These are phyloP conservation scores for Jaminaea rosea DNA, from an alignment of 1,284 basidiomycete species.

Conservation along the genomic window DNA sequence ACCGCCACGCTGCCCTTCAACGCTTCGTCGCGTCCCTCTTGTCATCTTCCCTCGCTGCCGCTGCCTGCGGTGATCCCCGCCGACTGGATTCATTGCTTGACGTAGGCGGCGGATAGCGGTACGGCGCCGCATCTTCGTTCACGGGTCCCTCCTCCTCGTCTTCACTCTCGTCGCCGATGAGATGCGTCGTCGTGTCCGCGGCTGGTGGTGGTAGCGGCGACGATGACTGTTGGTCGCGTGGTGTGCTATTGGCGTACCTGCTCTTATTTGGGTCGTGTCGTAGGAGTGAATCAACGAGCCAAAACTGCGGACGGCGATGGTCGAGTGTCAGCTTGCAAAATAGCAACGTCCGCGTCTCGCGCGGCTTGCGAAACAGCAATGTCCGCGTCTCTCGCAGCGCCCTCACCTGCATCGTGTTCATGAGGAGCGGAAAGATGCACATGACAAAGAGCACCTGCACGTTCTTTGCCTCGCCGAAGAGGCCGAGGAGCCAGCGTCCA, in stretches of 20 bases:
- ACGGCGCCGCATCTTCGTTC: too few relatives aligned
- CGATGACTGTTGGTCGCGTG: not conserved
- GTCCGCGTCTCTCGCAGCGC: not conserved
- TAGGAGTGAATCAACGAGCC: constrained; percentile 43
- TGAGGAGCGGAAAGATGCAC: constrained; percentile 83
- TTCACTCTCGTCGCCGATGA: constrained; percentile 5
- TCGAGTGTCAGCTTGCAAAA: not conserved
- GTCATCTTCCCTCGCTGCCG: too few relatives aligned
- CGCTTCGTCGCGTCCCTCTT: too few relatives aligned
- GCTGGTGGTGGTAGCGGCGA: not conserved
- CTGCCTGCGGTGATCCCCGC: too few relatives aligned
- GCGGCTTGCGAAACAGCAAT: not conserved
- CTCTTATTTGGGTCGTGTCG: constrained; percentile 33
- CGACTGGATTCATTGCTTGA: too few relatives aligned
- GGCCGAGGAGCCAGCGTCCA: constrained; percentile 72
- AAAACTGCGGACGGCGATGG: constrained; percentile 21
- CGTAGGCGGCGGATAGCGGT: too few relatives aligned
- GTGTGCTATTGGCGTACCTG: constrained; percentile 9
- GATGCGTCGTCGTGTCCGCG: not conserved
- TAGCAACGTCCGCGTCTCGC: not conserved
- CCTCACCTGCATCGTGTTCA: constrained; percentile 54
- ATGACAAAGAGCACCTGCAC: constrained; percentile 55
- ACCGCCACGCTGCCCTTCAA: too few relatives aligned
- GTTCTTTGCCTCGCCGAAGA: constrained; percentile 57
- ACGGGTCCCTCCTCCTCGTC: constrained; percentile 2